Base-by-base conservation (phyloP, 2,329 filamentous ascomycete genomes). In the Fusarium pseudograminearum region DNA sequence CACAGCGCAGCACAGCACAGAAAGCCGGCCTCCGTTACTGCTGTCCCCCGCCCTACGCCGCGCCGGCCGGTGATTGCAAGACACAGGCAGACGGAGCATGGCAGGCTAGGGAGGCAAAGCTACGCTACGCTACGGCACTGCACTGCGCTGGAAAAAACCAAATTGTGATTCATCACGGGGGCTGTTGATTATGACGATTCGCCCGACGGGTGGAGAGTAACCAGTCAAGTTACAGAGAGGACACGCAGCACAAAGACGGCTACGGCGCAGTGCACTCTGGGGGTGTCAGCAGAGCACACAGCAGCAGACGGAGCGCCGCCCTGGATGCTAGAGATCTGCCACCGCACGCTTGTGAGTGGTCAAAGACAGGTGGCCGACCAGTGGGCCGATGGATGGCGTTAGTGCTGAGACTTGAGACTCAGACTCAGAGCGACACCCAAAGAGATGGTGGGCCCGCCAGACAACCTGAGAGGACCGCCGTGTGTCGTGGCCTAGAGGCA, bases 331-430 rank as follows among this genome's bases (percentile, higher is more conserved):
- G 60, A 60, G 67, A 70, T 70, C 67, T 70, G 26, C 67, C 67
- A 63, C 57, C 50, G 45, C 30, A 48, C 44, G 14, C 61, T 57
- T 65, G 46, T 73, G 69, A 76, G 62, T 74, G 73, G 71, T 52
- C 40, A 33, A 62, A 50, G 44, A 50, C 52, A 52, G 42, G 18
- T 62, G 55, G 73, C 62, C 73, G 65, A 61, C 60, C 33, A 70
- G 73, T 75, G 73, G 73, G 71, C 44, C 67, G 73, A 75, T 72
- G 73, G 70, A 75, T 75, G 71, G 73, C 71, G 72, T 77, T 78
- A 75, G 77, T 75, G 72, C 73, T 73, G 74, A 74, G 70, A 63
- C 57, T 56, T 47, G 40, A 63, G 45, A 61, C 58, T 51, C 33
- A 58, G 52, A 58, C 55, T 28, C 48, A 36, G 41, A 61, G 31